Evolutionary conservation across 2,329 filamentous ascomycete genomes (phyloP).

Genomic region (Penicillium hesseltinei): DNA sequence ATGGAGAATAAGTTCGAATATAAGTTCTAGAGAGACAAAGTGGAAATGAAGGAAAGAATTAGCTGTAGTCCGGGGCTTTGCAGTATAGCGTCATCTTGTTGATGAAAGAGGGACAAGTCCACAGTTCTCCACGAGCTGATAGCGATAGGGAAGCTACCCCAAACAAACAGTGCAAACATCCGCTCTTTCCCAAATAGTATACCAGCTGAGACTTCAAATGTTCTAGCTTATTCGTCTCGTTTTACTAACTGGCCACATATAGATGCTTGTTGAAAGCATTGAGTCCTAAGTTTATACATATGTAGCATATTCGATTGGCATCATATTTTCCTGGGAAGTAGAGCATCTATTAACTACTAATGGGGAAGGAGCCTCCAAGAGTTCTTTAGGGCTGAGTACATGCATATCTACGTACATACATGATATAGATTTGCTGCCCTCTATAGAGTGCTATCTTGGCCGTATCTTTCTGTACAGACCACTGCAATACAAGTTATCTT

Average conservation of each 20-base stretch:
- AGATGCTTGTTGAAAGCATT: neutral
- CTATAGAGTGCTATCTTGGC: neutral
- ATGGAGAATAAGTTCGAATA: conserved; percentile 24
- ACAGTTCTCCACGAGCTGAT: conserved; percentile 13
- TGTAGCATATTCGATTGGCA: neutral
- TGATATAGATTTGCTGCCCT: neutral
- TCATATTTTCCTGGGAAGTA: too few relatives aligned
- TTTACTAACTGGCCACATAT: neutral
- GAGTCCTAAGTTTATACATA: neutral
- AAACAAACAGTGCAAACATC: conserved; percentile 27
- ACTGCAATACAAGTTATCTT: too few relatives aligned
- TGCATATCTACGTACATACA: neutral
- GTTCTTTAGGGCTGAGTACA: neutral
- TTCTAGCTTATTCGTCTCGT: neutral
- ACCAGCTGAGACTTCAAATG: neutral
- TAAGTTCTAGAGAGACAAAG: neutral
- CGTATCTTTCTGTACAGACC: neutral
- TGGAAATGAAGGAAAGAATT: neutral
- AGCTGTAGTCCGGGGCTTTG: neutral
- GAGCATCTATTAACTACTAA: neutral
- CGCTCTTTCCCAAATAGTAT: neutral
- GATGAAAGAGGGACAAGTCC: conserved; percentile 3
- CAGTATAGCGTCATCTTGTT: conserved; percentile 15
- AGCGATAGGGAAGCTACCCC: conserved; percentile 24
- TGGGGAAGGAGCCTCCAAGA: neutral